Conservation (phyloP, 164 flowering plant genomes). For the Vitis rupestris region DNA sequence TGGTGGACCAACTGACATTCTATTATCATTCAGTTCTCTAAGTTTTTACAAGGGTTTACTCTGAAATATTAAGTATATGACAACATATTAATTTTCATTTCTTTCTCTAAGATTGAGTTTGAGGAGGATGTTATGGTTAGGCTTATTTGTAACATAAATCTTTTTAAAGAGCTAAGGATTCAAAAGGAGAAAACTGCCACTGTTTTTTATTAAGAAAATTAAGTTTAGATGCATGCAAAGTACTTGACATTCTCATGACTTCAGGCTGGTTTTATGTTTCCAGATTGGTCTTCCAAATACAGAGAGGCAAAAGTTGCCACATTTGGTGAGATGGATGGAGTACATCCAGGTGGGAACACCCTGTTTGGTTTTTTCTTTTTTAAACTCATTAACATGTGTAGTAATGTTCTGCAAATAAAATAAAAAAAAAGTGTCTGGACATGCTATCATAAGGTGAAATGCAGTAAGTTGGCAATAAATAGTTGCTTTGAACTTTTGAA, state of each 20-base stretch:
- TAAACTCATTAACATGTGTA: neutral
- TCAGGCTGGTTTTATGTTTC: conserved; percentile 8
- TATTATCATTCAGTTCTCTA: too few species aligned
- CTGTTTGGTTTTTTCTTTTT: neutral
- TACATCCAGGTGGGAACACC: conserved; percentile 72
- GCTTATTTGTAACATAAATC: too few species aligned
- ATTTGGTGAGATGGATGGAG: conserved; percentile 88
- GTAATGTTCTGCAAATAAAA: neutral
- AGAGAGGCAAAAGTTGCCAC: conserved; percentile 50
- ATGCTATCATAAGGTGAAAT: too few species aligned
- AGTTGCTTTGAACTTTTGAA: too few species aligned
- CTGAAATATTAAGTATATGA: too few species aligned
- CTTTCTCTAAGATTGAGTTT: too few species aligned
- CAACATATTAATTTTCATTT: too few species aligned
- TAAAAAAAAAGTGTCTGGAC: too few species aligned
- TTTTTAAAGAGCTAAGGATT: too few species aligned
- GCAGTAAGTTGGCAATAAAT: too few species aligned
- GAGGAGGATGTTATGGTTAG: too few species aligned
- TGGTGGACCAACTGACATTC: neutral
- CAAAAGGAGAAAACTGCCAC: neutral
- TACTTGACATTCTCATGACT: conserved; percentile 8
- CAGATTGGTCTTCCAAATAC: conserved; percentile 59
- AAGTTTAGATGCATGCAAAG: neutral
- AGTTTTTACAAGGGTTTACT: too few species aligned
- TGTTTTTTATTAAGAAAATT: neutral